Evolutionary conservation across 495 filamentous ascomycete genomes (phyloP).

Genomic region (Rusavskia elegans): DNA sequence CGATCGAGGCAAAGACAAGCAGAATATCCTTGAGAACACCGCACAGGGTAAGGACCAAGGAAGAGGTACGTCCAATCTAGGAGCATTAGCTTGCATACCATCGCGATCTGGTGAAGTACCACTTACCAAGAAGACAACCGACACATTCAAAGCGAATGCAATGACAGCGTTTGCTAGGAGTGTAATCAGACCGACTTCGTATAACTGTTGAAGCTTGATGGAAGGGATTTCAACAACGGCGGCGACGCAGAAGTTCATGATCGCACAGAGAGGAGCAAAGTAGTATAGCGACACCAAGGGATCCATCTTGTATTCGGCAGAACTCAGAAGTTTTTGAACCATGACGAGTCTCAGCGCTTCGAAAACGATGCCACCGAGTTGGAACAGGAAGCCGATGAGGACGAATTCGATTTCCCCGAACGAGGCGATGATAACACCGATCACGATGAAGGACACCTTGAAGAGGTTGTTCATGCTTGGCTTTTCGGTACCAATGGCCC

Average conservation of each 20-base stretch:
- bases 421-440: constrained; percentile 57
- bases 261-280: constrained; percentile 62
- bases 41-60: constrained; percentile 89
- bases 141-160: constrained; percentile 64
- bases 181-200: constrained; percentile 36
- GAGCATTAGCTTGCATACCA: neutral
- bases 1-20: constrained; percentile 75
- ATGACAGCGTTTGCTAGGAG: constrained; percentile 54
- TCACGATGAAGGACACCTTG: constrained; percentile 60
- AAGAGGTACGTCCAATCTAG: constrained; percentile 94
- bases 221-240: constrained; percentile 37
- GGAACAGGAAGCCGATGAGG: constrained; percentile 51
- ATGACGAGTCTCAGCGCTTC: constrained; percentile 65
- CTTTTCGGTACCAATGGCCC: constrained; percentile 45
- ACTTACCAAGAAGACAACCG: constrained; percentile 57
- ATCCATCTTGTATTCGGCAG: constrained; percentile 64
- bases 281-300: constrained; percentile 75
- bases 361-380: constrained; percentile 51
- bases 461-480: constrained; percentile 42
- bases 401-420: constrained; percentile 63
- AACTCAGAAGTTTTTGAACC: constrained; percentile 56
- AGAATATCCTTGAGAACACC: constrained; percentile 98
- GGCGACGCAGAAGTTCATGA: constrained; percentile 59
- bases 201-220: constrained; percentile 37
- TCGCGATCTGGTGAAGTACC: neutral